phyloP scores from a whole-genome alignment of 495 filamentous ascomycete species.

The Tuber borchii region DNA sequence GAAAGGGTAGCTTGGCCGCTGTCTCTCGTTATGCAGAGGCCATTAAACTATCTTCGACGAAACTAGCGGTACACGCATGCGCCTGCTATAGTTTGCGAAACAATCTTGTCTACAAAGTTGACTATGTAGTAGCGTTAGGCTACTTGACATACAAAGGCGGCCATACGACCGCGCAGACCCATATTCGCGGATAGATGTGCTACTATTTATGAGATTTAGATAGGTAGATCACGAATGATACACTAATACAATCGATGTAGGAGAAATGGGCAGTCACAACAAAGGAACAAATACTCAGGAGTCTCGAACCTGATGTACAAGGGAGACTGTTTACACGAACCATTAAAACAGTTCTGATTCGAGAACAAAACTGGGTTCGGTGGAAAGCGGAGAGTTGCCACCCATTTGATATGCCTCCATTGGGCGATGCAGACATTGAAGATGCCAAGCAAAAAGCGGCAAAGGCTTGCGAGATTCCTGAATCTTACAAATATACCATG shows the following conservation, averaged over 20 bases:
- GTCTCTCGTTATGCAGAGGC: not conserved
- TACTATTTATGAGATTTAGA: not conserved
- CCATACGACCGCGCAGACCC: not conserved
- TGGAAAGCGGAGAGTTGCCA: constrained; percentile 96
- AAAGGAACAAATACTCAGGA: constrained; percentile 64
- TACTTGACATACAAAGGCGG: not conserved
- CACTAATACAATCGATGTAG: constrained; percentile 24
- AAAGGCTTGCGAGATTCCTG: constrained; percentile 60
- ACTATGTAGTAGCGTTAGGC: not conserved
- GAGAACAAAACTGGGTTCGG: constrained; percentile 96
- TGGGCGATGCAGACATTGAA: constrained; percentile 59
- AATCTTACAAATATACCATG: constrained; percentile 59
- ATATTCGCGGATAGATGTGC: not conserved
- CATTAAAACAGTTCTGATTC: constrained; percentile 87
- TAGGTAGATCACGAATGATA: not conserved
- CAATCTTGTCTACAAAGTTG: not conserved
- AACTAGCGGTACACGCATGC: not conserved
- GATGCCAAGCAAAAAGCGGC: constrained; percentile 58
- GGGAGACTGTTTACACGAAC: constrained; percentile 92
- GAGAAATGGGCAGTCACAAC: constrained; percentile 72
- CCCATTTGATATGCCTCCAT: constrained; percentile 65
- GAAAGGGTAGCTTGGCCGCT: constrained; percentile 1
- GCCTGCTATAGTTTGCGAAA: not conserved
- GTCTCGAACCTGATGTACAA: constrained; percentile 68
- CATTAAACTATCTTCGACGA: not conserved